Base-by-base conservation (phyloP, 106 monocot species). In the Apostasia shenzhenica region DNA sequence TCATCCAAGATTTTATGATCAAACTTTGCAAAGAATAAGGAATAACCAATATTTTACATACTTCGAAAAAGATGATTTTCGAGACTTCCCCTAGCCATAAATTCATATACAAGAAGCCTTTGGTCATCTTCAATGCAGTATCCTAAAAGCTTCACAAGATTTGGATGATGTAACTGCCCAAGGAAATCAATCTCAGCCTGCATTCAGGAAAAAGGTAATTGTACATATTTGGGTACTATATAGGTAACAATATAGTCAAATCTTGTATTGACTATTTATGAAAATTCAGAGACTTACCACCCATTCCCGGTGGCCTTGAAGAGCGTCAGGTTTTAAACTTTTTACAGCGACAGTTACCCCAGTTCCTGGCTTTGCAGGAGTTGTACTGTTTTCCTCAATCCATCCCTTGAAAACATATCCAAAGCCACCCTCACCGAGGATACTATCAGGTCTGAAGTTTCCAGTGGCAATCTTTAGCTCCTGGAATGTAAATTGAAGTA, bases 11-110 rank as follows among this genome's bases (percentile, higher is more conserved):
- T 14, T 54, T 49, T 47, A 57, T 46, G 55, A 46, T 58, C 14
- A 51, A 14, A 57, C 47, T 70, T 70, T 70, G 37, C 14, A 46
- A 62, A 65, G 73, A 10, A 26, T 54, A 41, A 53, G 41, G n/a
- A 74, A 74, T 57, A 26, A 73, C 2, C 3, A 66, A 14, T 2
- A 66, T 39, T 57, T 59, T 63, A 78, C 83, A 63, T 75, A 93
- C 93, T 86, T 86, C 93, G 73, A 73, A 93, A 93, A 70, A 93
- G 84, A 83, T 93, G 93, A 47, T 94, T 94, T 75, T 90, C 94
- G 65, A 94, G 94, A 76, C 94, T 90, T 76, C 94, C 90, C 45
- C 90, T 68, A 8, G 90, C 61, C 94, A 94, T 90, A 75, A 94
- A 90, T 76, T 94, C 94, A 75, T 94, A 90, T 44, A 94, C 94